Percentiles rank a stretch among this genome's conserved stretches.
Conservation (phyloP, 805 yeast genomes). For the Zygosaccharomyces pseudorouxii region DNA sequence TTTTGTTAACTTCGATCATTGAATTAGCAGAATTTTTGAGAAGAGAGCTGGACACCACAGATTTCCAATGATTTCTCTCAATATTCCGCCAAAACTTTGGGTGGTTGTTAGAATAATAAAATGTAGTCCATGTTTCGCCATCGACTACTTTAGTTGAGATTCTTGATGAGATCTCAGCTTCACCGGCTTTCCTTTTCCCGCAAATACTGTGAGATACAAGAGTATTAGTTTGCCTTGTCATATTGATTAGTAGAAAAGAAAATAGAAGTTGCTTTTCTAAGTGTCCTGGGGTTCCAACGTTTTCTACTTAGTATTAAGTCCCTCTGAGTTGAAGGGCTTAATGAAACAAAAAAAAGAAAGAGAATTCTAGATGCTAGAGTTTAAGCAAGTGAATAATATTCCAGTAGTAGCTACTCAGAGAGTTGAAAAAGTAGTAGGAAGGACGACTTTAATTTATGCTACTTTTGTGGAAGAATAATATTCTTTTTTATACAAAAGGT, state of each 20-base stretch:
- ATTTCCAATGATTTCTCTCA: neutral
- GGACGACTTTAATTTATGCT: neutral
- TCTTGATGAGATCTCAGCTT: neutral
- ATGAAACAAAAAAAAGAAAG: too few species aligned
- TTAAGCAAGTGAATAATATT: too few species aligned
- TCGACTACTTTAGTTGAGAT: neutral
- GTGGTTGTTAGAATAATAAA: neutral
- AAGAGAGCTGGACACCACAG: neutral
- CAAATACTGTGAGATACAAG: neutral
- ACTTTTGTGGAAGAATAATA: neutral
- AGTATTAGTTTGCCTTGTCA: neutral
- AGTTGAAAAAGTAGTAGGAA: too few species aligned
- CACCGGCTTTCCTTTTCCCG: neutral
- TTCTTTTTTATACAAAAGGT: neutral
- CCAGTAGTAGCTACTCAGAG: too few species aligned
- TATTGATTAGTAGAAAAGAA: neutral
- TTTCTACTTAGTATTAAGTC: too few species aligned
- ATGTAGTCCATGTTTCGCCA: conserved; percentile 1
- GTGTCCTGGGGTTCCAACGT: neutral
- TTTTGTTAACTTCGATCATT: neutral
- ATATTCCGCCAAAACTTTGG: neutral
- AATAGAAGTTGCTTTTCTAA: neutral
- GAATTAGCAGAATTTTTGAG: neutral
- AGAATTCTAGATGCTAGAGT: too few species aligned
- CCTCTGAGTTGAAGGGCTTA: too few species aligned